Base-by-base conservation (phyloP, 139 green algal genomes). In the Chlorella sp. region DNA sequence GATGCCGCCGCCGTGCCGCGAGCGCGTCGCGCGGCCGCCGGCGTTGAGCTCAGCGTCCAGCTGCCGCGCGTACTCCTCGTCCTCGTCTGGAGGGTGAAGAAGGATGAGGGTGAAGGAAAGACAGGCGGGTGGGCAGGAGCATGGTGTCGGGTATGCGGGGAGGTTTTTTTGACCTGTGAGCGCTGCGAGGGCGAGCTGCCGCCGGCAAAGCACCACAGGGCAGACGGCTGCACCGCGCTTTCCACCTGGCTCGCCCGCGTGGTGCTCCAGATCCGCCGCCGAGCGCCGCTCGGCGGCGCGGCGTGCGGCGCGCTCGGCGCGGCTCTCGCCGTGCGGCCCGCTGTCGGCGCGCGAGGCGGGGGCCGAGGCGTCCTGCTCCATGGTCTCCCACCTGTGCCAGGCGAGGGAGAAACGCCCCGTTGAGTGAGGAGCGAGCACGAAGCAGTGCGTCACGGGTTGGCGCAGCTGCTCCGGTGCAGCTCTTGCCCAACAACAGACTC, bases 11-110 rank as follows among this genome's bases (percentile, higher is more conserved):
- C 12, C 14, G 45, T 53, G 45, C n/a, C 68, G 68, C 1, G 68
- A 56, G 51, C 68, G 68, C 51, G n/a, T n/a, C n/a, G n/a, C n/a
- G n/a, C 51, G 48, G 23, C 25, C 25, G 23, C 36, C 25, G 7
- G 50, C 12, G 31, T 82, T 82, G 5, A 82, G 43, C 65, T 82
- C 68, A 8, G 68, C 77, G 48, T 82, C 53, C 2, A 82, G 56
- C 41, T 70, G 23, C 1, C 46, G 66, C 2, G 77, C 77, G 2
- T 79, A 8, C 14, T 45, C 68, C 67, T 82, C 67, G 14, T 82
- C 77, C 33, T 59, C 68, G 46, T 63, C 70, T 38, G 12, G 7
- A 29, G 53, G 17, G 53, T 63, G 50, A 0, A 51, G 12, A 74
- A 9, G 0, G 5, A 59, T 9, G 15, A 53, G 21, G 38, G 64